phyloP scores from a whole-genome alignment of 2,329 filamentous ascomycete species.

The Daldinia sp. region DNA sequence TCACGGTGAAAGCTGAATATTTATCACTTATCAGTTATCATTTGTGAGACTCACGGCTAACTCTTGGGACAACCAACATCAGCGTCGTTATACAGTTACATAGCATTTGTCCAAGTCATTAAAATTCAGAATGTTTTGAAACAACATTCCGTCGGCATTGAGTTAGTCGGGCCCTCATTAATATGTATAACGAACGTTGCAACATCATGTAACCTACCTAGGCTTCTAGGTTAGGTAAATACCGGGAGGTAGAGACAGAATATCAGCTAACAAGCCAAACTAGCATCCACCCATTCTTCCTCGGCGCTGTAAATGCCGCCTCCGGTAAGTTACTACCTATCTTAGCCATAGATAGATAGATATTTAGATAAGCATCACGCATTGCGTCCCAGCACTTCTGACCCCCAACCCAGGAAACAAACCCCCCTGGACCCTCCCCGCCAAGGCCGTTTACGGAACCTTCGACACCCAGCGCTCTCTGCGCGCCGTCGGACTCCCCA shows the following conservation, averaged over 20 bases:
- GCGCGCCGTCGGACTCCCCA: conserved; percentile 49
- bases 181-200: too few relatives aligned
- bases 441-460: conserved; percentile 68
- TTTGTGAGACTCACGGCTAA: conserved; percentile 5
- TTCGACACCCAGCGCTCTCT: conserved; percentile 54
- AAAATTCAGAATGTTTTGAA: conserved; percentile 63
- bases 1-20: neutral
- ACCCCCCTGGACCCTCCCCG: conserved; percentile 75
- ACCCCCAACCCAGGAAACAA: conserved; percentile 65
- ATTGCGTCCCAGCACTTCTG: neutral
- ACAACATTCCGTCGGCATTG: conserved; percentile 68
- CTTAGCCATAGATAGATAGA: too few relatives aligned
- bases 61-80: conserved; percentile 5
- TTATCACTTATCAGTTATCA: neutral
- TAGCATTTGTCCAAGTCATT: conserved; percentile 65
- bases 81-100: conserved; percentile 73
- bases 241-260: neutral
- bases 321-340: too few relatives aligned
- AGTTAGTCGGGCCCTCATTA: conserved; percentile 58
- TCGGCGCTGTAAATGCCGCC: conserved; percentile 70
- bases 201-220: too few relatives aligned
- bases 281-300: conserved; percentile 76
- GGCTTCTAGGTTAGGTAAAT: too few relatives aligned
- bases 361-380: too few relatives aligned
- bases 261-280: neutral